These are phyloP conservation scores for Excoecaria cochinchinensis DNA, from an alignment of 345 rosid genomes.

Conservation along the genomic window DNA sequence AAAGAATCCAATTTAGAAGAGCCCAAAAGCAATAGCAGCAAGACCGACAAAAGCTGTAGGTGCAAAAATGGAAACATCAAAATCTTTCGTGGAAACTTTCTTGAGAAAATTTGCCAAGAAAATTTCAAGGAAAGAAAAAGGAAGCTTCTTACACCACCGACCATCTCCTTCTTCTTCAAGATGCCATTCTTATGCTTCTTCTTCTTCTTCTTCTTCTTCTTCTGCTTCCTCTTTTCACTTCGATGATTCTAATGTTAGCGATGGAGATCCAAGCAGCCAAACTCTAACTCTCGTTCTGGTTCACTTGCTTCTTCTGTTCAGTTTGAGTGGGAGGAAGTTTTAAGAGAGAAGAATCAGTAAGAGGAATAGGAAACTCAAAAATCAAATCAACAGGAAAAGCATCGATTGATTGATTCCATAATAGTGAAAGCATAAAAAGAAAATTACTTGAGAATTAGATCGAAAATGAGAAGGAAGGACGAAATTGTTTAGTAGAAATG, in stretches of 20 bases:
- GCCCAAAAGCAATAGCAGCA: constrained; percentile 31
- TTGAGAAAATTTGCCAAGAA: too few species aligned
- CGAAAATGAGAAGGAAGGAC: constrained; percentile 51
- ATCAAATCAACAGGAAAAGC: too few species aligned
- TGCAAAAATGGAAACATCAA: constrained; percentile 20
- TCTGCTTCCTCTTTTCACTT: too few species aligned
- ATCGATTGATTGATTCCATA: neutral
- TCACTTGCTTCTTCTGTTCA: constrained; percentile 48
- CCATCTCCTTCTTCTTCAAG: too few species aligned
- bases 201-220: too few species aligned
- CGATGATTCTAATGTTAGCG: too few species aligned
- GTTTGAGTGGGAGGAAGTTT: neutral
- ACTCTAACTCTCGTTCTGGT: too few species aligned
- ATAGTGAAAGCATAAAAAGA: too few species aligned
- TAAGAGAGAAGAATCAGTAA: neutral
- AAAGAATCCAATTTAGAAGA: constrained; percentile 13
- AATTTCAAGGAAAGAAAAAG: too few species aligned
- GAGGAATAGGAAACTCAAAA: neutral
- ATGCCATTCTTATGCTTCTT: too few species aligned
- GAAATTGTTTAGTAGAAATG: constrained; percentile 50
- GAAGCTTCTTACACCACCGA: too few species aligned
- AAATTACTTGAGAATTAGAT: constrained; percentile 55
- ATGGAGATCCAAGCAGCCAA: too few species aligned
- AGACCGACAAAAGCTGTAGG: constrained; percentile 29
- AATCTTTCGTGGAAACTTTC: constrained; percentile 20